These are phyloP conservation scores for Russula emetica DNA, from an alignment of 768 basidiomycete species.

Conservation along the genomic window DNA sequence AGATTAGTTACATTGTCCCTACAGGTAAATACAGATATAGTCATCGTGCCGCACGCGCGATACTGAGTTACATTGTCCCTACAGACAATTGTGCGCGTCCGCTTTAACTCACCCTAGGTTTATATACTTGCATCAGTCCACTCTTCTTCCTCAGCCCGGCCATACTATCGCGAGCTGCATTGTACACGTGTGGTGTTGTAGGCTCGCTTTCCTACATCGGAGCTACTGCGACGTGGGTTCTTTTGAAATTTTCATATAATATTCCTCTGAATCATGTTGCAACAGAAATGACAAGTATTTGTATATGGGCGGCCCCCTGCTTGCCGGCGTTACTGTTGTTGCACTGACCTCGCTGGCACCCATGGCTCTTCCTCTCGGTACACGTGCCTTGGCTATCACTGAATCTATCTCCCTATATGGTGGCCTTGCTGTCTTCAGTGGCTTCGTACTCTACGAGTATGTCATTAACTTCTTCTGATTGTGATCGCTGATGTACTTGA, in stretches of 20 bases:
- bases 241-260: not conserved
- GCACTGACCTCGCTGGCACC: conserved; percentile 84
- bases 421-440: conserved; percentile 82
- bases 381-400: conserved; percentile 68
- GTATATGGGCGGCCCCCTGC: conserved; percentile 80
- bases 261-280: conserved; percentile 1
- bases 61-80: too few species aligned
- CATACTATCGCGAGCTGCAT: conserved; percentile 77
- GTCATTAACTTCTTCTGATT: conserved; percentile 27
- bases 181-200: conserved; percentile 86
- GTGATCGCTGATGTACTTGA: not conserved
- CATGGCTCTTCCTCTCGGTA: conserved; percentile 79
- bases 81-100: too few species aligned
- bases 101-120: too few species aligned
- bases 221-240: conserved; percentile 71
- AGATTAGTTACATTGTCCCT: too few species aligned
- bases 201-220: conserved; percentile 84
- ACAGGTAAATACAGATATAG: too few species aligned
- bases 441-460: conserved; percentile 84
- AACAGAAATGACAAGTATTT: conserved; percentile 70
- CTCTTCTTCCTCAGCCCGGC: conserved; percentile 87
- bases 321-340: conserved; percentile 86
- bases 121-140: too few species aligned
- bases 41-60: too few species aligned
- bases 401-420: conserved; percentile 83